Evolutionary conservation across 208 protist species (phyloP), one percentile per base, ranked within the genome.

Genomic region (Acanthamoeba quina): DNA sequence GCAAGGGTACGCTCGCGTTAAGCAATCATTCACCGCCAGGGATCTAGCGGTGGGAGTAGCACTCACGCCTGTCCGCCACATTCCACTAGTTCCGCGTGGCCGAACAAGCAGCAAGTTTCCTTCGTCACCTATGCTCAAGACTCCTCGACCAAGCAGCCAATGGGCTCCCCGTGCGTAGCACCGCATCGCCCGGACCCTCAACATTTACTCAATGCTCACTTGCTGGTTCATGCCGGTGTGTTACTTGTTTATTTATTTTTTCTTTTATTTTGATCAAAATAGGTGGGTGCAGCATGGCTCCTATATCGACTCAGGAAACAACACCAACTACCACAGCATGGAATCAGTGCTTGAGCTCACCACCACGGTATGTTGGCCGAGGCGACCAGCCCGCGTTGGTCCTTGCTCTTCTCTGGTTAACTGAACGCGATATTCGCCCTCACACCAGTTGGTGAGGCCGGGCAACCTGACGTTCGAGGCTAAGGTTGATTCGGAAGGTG

Each of bases 271-370:
- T 17, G 7, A 26, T 29, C 9, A 86, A 60, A 10, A 6, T 24
- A 91, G 85, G 52, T 93, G 89, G 89, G 68, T 62, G 21, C 6
- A 93, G 29, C 62, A 62, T 26, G 89, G 89, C 3, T 83, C 64
- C 21, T 93, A 93, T 24, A 62, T 93, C 54, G 49, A 56, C 6
- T 93, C 89, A 0, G 89, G 89, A 58, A 82, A 93, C 68, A 93
- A 93, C 29, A 93, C 68, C 17, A 47, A 58, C 24, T 15, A 21
- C 2, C 15, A 24, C n/a, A 31, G 41, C 37, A 54, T 93, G n/a
- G 89, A 93, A 66, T 93, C 89, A 29, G 49, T 93, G 11, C 70
- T 93, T 19, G 89, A 93, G 54, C n/a, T 93, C 7, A 82, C 62
- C n/a, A 47, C 76, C 1, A 93, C 89, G 44, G 89, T 93, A 93